Base-by-base conservation (phyloP, 805 yeast species). In the Debaryomyces prosopidis region DNA sequence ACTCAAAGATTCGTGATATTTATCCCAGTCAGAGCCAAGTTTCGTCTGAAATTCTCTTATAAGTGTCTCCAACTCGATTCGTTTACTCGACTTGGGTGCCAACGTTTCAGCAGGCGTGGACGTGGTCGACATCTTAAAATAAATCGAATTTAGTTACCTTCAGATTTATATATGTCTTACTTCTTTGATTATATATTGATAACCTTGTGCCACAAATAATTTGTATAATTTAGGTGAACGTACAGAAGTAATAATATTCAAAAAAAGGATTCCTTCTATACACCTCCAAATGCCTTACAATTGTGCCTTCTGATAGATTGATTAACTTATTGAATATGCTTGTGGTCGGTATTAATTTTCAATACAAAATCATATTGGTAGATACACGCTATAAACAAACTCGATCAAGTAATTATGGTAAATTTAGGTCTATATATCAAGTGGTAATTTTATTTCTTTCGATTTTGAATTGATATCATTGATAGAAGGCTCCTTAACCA, bases 1-100 rank as follows among this genome's bases (percentile, higher is more conserved):
- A 41, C 92, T 82, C 18, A 94, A 76, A 4, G 88, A 76, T 45
- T 84, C 86, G 50, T 95, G 91, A 63, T 92, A 92, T 47, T 77
- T 78, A 50, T 85, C 92, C 99, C 99, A 92, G 43, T 81, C 79
- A 37, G 76, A 71, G 2, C 97, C 97, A 47, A 92, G 65, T 48
- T 77, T 75, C 43, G 76, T 76, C 51, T 88, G 91, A 50, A 94
- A 81, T 44, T 86, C 89, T 31, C 79, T 75, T 58, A 91, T 88
- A 46, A 90, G 71, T 14, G 52, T 49, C 49, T 69, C 75, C 26
- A 73, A 55, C 42, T 71, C 73, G 31, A 57, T 52, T 30, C 74
- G 49, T 43, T 67, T 65, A 39, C 47, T 54, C 9, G 51, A 41
- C 32, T 45, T 43, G 16, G 34, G 7, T 15, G 23, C 12, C 23